A percentile compares a stretch with the other conserved stretches of the same genome.
These are phyloP conservation scores for Trametes cubensis DNA, from an alignment of 768 basidiomycete genomes.

Conservation along the genomic window DNA sequence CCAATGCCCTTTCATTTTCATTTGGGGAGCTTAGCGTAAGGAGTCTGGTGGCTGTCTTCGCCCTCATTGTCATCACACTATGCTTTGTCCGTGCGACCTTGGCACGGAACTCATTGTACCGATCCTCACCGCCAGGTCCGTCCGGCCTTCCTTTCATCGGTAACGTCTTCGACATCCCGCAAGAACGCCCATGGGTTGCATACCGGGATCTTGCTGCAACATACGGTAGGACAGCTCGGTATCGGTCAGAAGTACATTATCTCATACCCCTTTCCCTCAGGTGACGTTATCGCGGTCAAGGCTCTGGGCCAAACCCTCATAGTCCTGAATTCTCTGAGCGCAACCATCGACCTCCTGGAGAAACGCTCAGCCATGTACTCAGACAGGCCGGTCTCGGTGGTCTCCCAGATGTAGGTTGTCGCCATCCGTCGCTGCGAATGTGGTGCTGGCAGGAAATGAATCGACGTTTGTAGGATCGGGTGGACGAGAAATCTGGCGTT, in stretches of 20 bases:
- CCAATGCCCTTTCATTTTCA: no score
- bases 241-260: no score
- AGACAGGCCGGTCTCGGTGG: slow-evolving; percentile 1
- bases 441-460: no score
- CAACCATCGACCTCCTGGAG: slow-evolving; percentile 30
- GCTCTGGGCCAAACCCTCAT: slow-evolving; percentile 22
- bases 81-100: no score
- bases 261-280: background rate
- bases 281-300: slow-evolving; percentile 24
- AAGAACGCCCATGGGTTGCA: background rate
- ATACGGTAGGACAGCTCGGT: background rate
- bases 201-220: background rate
- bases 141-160: slow-evolving; percentile 2
- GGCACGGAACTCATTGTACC: no score
- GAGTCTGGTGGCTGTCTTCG: no score
- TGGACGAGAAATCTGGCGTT: slow-evolving; percentile 7
- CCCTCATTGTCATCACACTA: no score
- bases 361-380: slow-evolving; percentile 31
- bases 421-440: background rate
- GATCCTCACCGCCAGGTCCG: background rate
- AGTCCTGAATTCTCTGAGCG: slow-evolving; percentile 23
- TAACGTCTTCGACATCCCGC: slow-evolving; percentile 5
- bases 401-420: background rate
- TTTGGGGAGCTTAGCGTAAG: no score
- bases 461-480: background rate